These are phyloP conservation scores for Andrographis paniculata DNA, from an alignment of 305 asterid genomes.

Conservation along the genomic window DNA sequence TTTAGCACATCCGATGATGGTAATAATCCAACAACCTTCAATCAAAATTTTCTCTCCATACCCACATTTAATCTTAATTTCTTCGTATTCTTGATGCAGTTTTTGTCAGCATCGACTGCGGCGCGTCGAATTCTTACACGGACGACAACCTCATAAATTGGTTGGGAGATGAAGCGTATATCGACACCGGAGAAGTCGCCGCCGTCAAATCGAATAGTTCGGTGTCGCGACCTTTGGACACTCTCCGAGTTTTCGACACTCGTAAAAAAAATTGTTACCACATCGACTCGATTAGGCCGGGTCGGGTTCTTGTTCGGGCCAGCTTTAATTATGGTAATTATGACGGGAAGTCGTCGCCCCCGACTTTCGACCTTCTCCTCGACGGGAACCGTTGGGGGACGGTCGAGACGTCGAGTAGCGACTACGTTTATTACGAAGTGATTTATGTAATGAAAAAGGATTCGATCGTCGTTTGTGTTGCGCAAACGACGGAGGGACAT, in stretches of 20 bases:
- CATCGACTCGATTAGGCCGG: constrained; percentile 13
- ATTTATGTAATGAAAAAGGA: constrained; percentile 26
- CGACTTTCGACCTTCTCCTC: constrained; percentile 41
- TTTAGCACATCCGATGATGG: too few relatives aligned
- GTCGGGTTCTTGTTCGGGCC: constrained; percentile 42
- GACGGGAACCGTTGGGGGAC: constrained; percentile 49
- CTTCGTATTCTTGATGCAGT: constrained; percentile 25
- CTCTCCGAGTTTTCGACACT: constrained; percentile 45
- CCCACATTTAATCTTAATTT: too few relatives aligned
- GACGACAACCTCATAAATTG: constrained; percentile 35
- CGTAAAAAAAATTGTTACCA: constrained; percentile 44
- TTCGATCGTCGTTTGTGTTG: constrained; percentile 39
- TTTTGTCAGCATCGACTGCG: constrained; percentile 55
- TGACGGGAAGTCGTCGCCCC: constrained; percentile 48
- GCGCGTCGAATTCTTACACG: constrained; percentile 27
- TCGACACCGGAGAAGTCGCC: constrained; percentile 26
- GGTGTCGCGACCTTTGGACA: constrained; percentile 37
- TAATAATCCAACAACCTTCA: too few relatives aligned
- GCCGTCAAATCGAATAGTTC: constrained; percentile 26
- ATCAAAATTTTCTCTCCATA: too few relatives aligned
- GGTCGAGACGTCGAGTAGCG: constrained; percentile 20
- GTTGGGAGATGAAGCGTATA: constrained; percentile 33
- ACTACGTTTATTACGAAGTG: constrained; percentile 28
- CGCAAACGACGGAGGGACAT: constrained; percentile 29
- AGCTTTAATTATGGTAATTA: constrained; percentile 69